Evolutionary conservation across 2,329 filamentous ascomycete species (phyloP), one percentile per base, ranked within the genome.

Genomic region (Paecilomyces niveus): DNA sequence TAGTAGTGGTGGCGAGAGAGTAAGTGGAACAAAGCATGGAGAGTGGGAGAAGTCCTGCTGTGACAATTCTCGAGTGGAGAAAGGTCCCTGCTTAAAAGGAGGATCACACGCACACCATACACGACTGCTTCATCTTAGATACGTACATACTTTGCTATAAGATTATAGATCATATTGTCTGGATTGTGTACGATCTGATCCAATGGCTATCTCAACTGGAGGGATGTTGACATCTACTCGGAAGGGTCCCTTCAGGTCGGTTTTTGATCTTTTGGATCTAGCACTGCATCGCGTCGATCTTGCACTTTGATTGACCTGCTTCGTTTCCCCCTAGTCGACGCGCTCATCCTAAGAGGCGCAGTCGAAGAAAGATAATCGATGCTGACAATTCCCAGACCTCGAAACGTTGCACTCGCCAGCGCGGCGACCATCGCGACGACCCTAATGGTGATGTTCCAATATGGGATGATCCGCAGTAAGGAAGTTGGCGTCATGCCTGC

Each of bases 371-470:
- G 35, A 15, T 13, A 24, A 29, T 52, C 21, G 21, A 52, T 52
- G 15, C 26, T 24, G 10, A 29, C 15, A 18, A 21, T 8, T n/a
- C 8, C 8, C 21, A 68, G 65, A 52, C 62, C 59, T 24, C 64
- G 63, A 22, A 66, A 61, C 11, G 58, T 64, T 49, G 67, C 66
- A 11, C 3, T 69, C 8, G 26, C 64, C 53, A 67, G 65, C 52
- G 62, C 63, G 29, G 57, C 58, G 45, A 63, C 65, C 1, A 63
- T 69, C 11, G 53, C 68, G 3, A 58, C 61, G 3, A 64, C 64
- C 32, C 58, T 61, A 10, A 60, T 57, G 50, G n/a, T 65, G 15
- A 35, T 67, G 45, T 68, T 67, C 49, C 59, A 64, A 18, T 39
- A 60, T 3, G 57, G 65, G 54, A 61, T 62, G 50, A 60, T 62